Evolutionary conservation across 768 basidiomycete species (phyloP), one percentile per base, ranked within the genome.

Genomic region (Rhizopogon vulgaris): DNA sequence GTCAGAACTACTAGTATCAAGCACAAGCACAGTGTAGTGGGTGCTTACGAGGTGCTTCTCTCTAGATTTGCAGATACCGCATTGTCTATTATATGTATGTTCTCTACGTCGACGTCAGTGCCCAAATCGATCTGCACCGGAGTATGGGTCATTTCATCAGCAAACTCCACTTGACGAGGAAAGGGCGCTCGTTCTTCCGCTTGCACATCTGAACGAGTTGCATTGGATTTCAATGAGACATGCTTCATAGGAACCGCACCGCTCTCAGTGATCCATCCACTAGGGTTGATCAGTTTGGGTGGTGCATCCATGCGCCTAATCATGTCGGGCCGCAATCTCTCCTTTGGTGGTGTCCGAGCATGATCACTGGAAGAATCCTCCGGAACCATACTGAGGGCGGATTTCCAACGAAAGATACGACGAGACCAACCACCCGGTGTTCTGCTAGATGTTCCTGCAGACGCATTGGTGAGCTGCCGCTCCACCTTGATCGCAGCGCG

Each of bases 211-310:
- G 55, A 53, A 6, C 34, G 52, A 28, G 25, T 54, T 28, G 40
- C 53, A n/a, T 41, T 36, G 12, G 42, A 40, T 45, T 25, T 56
- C 49, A 18, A 32, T 22, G 22, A 22, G 22, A 22, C 3, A 41
- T 53, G 58, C 53, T 52, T 63, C 37, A 63, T 45, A 3, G 67
- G 67, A 2, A 64, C 60, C 7, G 65, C 50, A 3, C 61, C 52
- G 40, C 73, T 75, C 53, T 81, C 78, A 49, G 76, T 80, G 22
- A 89, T 75, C 78, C 76, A 80, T 5, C 89, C 88, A 57, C 80
- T 90, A 3, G 89, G 89, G 60, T 90, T 78, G 24, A 91, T 73
- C 1, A 78, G 79, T 61, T 80, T 81, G 6, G 85, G 87, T 1
- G 80, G 77, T 42, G 76, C 78, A 52, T 87, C 80, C 73, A 86